Evolutionary conservation across 1,284 basidiomycete species (phyloP), one percentile per base, ranked within the genome.

Genomic region (Trametes versicolor): DNA sequence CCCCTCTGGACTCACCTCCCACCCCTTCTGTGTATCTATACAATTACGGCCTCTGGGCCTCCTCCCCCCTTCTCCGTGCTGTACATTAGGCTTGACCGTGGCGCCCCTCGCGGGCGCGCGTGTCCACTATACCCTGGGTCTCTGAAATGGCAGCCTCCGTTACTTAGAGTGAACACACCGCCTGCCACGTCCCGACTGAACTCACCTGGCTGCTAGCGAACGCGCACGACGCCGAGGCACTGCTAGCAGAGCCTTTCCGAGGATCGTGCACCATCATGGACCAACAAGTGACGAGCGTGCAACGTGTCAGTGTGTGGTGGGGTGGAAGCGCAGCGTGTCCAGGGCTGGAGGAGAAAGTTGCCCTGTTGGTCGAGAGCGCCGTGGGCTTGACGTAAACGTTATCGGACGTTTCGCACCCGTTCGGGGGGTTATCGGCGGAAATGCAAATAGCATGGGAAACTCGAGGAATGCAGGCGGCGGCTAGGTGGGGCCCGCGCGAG

Each of bases 21-120:
- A 63, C 62, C 61, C 51, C 61, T 68, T 68, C 60, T 49, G 32
- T 68, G 67, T 68, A 68, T 68, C 64, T 62, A 64, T 68, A 68
- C 57, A 29, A 25, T 55, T 51, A 25, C 36, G 12, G 29, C 29
- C 29, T 32, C 29, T 32, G 29, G 51, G 50, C 37, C 41, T 37
- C 45, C 36, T 13, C 4, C 36, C 41, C 56, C 49, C 59, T 36
- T 27, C 41, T 25, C 27, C 10, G 36, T 48, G 45, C 34, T 60
- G 61, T 63, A 63, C 52, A 32, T 62, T 60, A 52, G 43, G 56
- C 10, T 29, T 25, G 54, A 8, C 54, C 61, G 39, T 17, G 29
- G 13, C 23, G 29, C 48, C 45, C 27, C 21, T 32, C 17, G 47
- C 15, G 37, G 37, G 17, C 34, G 50, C 49, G 55, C 51, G 62